Evolutionary conservation across 192 early-diverging fungal genomes (phyloP), one percentile per base, ranked within the genome.

Genomic region (Jimgerdemannia lactiflua): DNA sequence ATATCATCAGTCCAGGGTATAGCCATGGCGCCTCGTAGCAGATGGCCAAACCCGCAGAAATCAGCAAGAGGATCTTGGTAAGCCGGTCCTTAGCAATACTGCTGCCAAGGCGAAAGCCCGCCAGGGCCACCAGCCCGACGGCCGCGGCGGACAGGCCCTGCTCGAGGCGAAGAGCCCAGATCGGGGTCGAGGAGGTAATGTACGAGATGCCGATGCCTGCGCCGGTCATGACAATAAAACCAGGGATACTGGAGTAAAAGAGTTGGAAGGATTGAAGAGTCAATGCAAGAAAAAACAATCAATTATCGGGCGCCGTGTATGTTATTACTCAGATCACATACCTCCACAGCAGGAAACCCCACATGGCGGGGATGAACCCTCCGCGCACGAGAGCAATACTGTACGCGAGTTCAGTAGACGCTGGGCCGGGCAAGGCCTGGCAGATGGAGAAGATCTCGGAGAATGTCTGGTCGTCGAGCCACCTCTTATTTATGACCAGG

Each of bases 371-470:
- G 10, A 88, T 11, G 41, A 84, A 78, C 9, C 89, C 88, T 39
- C 78, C 84, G 43, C 85, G 77, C 7, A 89, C 81, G 40, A 89
- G 59, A 0, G 86, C 79, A 39, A 90, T 64, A n/a, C 85, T 82
- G 69, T 85, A 89, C 29, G 82, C 85, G 14, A 90, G 79, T 43
- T 90, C 81, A n/a, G 86, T 89, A n/a, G 81, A 81, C 2, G 83
- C 86, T 0, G 88, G 87, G 1, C 92, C 92, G 14, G 92, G 92
- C 1, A 92, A 74, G 4, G 91, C 85, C 72, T 91, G 84, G 42
- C 84, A 83, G 71, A 92, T 89, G 7, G 86, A 84, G 77, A 91
- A 91, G 43, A 92, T 80, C 71, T 93, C 92, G 20, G 87, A 82
- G 75, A 92, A 93, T 59, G 84, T 81, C 18, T 79, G 76, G 19